Conservation (phyloP, 164 flowering plant species). For the Aristolochia californica region DNA sequence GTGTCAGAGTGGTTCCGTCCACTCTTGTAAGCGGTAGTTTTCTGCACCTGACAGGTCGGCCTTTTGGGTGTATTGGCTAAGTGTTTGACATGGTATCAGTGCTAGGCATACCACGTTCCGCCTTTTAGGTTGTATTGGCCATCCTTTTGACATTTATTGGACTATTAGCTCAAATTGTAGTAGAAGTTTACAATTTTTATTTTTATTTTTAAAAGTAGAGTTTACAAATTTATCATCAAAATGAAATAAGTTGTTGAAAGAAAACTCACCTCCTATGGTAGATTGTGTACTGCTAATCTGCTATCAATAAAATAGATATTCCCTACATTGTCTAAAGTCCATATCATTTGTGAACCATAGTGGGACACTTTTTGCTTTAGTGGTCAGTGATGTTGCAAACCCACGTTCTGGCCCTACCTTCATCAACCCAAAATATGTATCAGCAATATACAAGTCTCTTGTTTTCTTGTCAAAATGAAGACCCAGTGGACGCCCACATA, state of each 20-base stretch:
- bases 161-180: too few species aligned
- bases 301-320: constrained; percentile 90
- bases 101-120: too few species aligned
- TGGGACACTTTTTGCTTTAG: constrained; percentile 80
- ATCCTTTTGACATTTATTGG: too few species aligned
- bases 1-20: too few species aligned
- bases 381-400: constrained; percentile 52
- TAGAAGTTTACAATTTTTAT: too few species aligned
- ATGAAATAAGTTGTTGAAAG: neutral
- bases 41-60: too few species aligned
- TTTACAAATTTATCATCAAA: neutral
- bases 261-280: constrained; percentile 65
- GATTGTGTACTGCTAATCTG: constrained; percentile 53
- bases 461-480: constrained; percentile 81
- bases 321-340: constrained; percentile 81
- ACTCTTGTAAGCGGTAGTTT: too few species aligned
- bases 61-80: too few species aligned
- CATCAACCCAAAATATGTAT: constrained; percentile 91
- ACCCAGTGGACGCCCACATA: constrained; percentile 94
- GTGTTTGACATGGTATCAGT: too few species aligned
- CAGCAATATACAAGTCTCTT: constrained; percentile 86
- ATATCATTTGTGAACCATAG: constrained; percentile 77
- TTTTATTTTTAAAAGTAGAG: too few species aligned
- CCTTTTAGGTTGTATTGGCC: too few species aligned
- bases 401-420: constrained; percentile 96